These are phyloP conservation scores for Verbascum thapsus DNA, from an alignment of 257 asterid species.

Conservation along the genomic window DNA sequence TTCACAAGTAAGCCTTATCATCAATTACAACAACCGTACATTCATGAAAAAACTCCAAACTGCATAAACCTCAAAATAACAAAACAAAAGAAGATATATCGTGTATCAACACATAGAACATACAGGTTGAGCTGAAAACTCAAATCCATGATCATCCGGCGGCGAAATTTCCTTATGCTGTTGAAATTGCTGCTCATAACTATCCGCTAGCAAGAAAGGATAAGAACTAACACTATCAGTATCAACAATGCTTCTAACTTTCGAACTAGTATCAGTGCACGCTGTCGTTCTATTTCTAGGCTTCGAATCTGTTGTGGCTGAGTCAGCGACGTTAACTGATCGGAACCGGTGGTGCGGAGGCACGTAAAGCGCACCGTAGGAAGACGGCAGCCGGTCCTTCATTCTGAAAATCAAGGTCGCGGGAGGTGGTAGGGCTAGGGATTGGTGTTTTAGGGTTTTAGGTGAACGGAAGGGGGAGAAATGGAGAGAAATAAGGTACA, in stretches of 20 bases:
- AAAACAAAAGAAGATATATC: not conserved
- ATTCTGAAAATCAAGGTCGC: constrained; percentile 38
- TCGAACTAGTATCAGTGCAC: constrained; percentile 27
- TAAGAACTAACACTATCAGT: constrained; percentile 36
- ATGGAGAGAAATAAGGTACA: constrained; percentile 53
- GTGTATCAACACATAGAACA: constrained; percentile 23
- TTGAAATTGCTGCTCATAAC: constrained; percentile 40
- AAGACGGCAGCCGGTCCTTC: constrained; percentile 62
- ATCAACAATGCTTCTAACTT: constrained; percentile 26
- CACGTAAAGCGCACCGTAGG: constrained; percentile 56
- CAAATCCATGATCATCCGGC: constrained; percentile 40
- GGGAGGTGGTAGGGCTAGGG: constrained; percentile 29
- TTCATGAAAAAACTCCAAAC: not conserved
- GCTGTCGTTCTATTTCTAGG: constrained; percentile 28
- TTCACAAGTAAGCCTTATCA: not conserved
- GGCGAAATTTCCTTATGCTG: constrained; percentile 39
- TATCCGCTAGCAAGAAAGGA: constrained; percentile 53
- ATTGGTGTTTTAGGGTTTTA: constrained; percentile 57
- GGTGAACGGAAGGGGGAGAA: constrained; percentile 34
- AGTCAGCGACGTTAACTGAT: constrained; percentile 37
- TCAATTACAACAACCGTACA: not conserved
- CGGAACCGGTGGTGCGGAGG: constrained; percentile 83
- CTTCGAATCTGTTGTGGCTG: constrained; percentile 38
- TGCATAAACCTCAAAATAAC: not conserved
- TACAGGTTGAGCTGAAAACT: constrained; percentile 53